Evolutionary conservation across 176 grass and related monocot genomes (phyloP), one percentile per base, ranked within the genome.

Genomic region (Oryza glaberrima): DNA sequence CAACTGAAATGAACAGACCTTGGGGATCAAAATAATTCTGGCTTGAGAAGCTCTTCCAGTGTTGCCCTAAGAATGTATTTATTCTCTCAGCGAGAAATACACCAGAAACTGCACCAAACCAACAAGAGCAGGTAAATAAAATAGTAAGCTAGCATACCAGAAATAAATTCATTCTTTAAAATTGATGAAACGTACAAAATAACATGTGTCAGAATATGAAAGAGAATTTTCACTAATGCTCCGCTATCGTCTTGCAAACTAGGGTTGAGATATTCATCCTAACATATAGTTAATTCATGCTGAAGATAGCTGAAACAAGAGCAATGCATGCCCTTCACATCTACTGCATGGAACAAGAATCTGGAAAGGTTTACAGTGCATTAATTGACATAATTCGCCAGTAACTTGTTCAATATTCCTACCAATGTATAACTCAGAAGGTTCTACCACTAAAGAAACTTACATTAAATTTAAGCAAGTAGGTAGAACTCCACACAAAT

Each of bases 1-100:
- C 22, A 0, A 93, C 93, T 49, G 95, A 98, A 78, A 98, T 87
- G 82, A 98, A 98, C 32, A 95, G 84, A 36, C 95, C 89, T 80
- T 93, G 89, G 34, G 87, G 89, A 77, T 98, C 95, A 82, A 98
- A 98, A 79, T 98, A 95, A 63, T 98, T 98, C 81, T 98, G 95
- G 72, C 82, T 88, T 44, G 93, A 88, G 78, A 98, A 98, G 85
- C 89, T 95, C 85, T 88, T 92, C 95, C 95, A 98, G 78, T 90
- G 83, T 81, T 87, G 68, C n/a, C 84, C 90, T 45, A 93, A 72
- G 69, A 95, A 92, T 17, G 75, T 52, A 63, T 98, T 98, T 78
- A 98, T 63, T 79, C 81, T 95, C 80, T 95, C 93, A 9, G 95
- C 89, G 20, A 93, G 86, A 80, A 91, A 98, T 40, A 98, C 95